Base-by-base conservation (phyloP, 371 early-diverging fungal species). In the Mortierella sp. region DNA sequence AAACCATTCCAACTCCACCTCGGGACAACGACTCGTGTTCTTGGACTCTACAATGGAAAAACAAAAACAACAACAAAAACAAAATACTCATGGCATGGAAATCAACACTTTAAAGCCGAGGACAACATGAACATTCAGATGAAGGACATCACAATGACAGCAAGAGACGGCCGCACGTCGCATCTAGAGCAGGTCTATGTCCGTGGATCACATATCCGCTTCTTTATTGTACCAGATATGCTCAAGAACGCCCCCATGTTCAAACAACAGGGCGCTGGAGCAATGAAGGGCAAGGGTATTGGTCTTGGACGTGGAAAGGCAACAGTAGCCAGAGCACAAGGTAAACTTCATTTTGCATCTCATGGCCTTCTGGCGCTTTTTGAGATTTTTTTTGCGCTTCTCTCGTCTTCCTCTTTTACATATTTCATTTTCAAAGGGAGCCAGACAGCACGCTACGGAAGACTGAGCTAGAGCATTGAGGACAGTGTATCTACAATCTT, bases 41-140 rank as follows among this genome's bases (percentile, higher is more conserved):
- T 37, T 37, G 5, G 9, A 37, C 37, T 37, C 37, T 3, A 37
- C 37, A 37, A 37, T 37, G n/a, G n/a, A n/a, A n/a, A n/a, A 48
- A 16, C 4, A 48, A 2, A 16, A 48, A 48, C 50, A 51, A 55
- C 26, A 55, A 53, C 25, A 15, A 1, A n/a, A 16, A n/a, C 18
- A 29, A 15, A 30, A 28, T 30, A 18, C 21, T 0, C 28, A 55
- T 1, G 29, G n/a, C 12, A 26, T 14, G n/a, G 28, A 21, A 37
- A 2, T 9, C 68, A 60, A 62, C 46, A 26, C 43, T 16, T 21
- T 69, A 53, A 80, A 93, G 94, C 96, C 70, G 99, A 99, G 83
- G 99, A 99, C 84, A 98, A 96, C 85, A 98, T 99, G 98, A 99
- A 99, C 82, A 91, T 97, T 55, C 97, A 97, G 84, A 86, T 99